Base-by-base conservation (phyloP, 1,284 basidiomycete species). In the Pseudomicrostroma phylloplanum region DNA sequence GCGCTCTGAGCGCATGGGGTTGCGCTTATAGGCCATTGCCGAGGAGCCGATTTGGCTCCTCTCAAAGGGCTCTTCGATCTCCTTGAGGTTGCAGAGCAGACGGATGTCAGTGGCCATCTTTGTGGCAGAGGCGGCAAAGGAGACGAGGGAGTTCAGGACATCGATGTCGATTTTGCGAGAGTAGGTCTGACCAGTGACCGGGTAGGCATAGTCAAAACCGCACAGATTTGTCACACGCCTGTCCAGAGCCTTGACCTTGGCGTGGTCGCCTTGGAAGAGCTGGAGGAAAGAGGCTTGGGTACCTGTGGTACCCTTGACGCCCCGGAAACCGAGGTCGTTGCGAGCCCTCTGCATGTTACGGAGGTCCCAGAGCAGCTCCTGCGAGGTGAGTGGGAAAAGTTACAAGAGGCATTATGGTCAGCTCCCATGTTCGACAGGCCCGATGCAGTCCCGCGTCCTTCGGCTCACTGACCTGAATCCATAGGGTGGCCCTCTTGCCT, bases 11-110 rank as follows among this genome's bases (percentile, higher is more conserved):
- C 96, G 90, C 96, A 99, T 99, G 1, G 96, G 96, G 82, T 99
- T 98, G 65, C 96, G 86, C 83, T 99, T 98, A 86, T 99, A 99
- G 1, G 96, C 94, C 94, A 99, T 99, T 17, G 93, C 93, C n/a
- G 70, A 78, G 65, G 79, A 80, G n/a, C 96, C 96, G 71, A 98
- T 98, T 83, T 99, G 96, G 59, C 94, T 94, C 68, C 92, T 91
- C 81, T 99, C 96, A 80, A 98, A 98, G 0, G 96, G 96, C 79
- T 99, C 96, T 81, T 99, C 96, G 55, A 99, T 84, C 86, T 98
- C 96, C 84, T 99, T 78, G 12, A 78, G 63, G 63, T 77, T 72
- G 64, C 77, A 78, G 26, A 78, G 65, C 12, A 78, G 69, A 36
- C 77, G 97, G 66, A 98, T 88, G 80, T 98, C 96, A 1, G 94